phyloP scores from a whole-genome alignment of 208 protist species.

The Trypanosoma platydactyli region DNA sequence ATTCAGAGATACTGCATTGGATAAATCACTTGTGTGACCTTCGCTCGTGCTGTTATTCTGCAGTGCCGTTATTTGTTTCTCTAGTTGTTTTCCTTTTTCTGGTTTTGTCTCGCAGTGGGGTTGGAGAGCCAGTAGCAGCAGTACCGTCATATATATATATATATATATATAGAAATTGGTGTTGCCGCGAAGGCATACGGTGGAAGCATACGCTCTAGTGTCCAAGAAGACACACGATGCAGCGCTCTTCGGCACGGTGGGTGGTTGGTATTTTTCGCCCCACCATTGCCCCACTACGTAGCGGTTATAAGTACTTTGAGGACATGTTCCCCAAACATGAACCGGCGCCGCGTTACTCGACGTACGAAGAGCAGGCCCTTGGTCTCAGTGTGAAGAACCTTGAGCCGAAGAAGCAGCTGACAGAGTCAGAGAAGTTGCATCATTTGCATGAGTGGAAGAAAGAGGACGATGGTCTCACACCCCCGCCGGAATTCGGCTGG shows the following conservation, averaged over 20 bases:
- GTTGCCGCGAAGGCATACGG: background rate
- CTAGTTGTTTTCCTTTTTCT: conserved; percentile 21
- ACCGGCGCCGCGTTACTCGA: conserved; percentile 66
- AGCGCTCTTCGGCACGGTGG: background rate
- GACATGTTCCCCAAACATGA: conserved; percentile 87
- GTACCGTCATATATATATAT: too few species aligned
- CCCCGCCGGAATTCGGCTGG: conserved; percentile 84
- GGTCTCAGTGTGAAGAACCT: conserved; percentile 47
- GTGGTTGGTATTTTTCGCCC: conserved; percentile 1
- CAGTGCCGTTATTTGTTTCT: conserved; percentile 2
- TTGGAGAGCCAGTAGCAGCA: too few species aligned
- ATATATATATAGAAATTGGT: too few species aligned
- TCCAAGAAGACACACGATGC: conserved; percentile 3
- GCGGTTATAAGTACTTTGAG: conserved; percentile 84
- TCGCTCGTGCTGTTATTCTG: background rate
- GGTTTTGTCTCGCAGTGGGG: conserved; percentile 9
- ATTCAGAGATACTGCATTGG: background rate
- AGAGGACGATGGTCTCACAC: conserved; percentile 59
- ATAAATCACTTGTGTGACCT: background rate
- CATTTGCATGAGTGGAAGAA: conserved; percentile 80
- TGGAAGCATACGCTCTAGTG: background rate
- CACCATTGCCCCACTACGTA: conserved; percentile 11
- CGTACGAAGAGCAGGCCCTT: conserved; percentile 77
- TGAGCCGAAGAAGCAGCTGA: conserved; percentile 69
- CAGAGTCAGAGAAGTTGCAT: conserved; percentile 82